phyloP scores from a whole-genome alignment of 148 eudicot genomes.

The Dianthus caryophyllus region DNA sequence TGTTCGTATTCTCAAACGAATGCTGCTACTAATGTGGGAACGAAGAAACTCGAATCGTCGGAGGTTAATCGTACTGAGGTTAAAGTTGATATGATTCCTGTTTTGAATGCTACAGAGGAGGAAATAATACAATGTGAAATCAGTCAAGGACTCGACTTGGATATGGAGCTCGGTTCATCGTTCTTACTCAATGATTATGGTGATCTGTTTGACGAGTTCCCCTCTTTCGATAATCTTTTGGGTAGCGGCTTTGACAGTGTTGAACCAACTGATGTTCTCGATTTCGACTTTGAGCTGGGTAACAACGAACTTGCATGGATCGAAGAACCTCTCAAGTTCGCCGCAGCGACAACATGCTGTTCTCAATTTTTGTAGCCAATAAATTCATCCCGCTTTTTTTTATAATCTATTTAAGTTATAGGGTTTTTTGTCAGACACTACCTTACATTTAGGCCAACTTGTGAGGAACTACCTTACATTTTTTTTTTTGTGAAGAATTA shows the following conservation, averaged over 20 bases:
- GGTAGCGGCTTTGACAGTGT: conserved; percentile 31
- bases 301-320: conserved; percentile 50
- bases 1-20: conserved; percentile 45
- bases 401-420: too few relatives aligned
- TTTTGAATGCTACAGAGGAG: conserved; percentile 22
- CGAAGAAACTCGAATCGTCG: too few relatives aligned
- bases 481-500: too few relatives aligned
- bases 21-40: conserved; percentile 27
- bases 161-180: conserved; percentile 39
- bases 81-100: conserved; percentile 20
- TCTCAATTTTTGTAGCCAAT: conserved; percentile 74
- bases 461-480: too few relatives aligned
- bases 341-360: conserved; percentile 70
- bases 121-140: conserved; percentile 33
- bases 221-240: conserved; percentile 33
- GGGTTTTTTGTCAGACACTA: too few relatives aligned
- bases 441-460: too few relatives aligned
- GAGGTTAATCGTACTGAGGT: too few relatives aligned
- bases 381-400: too few relatives aligned
- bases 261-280: conserved; percentile 47
- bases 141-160: conserved; percentile 45
- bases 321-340: conserved; percentile 56
- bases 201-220: conserved; percentile 32
- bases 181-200: conserved; percentile 33
- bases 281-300: conserved; percentile 59